Percentiles rank a stretch among this genome's conserved stretches.
phyloP scores from a whole-genome alignment of 1,284 basidiomycete genomes.

The Apiotrichum brassicae region DNA sequence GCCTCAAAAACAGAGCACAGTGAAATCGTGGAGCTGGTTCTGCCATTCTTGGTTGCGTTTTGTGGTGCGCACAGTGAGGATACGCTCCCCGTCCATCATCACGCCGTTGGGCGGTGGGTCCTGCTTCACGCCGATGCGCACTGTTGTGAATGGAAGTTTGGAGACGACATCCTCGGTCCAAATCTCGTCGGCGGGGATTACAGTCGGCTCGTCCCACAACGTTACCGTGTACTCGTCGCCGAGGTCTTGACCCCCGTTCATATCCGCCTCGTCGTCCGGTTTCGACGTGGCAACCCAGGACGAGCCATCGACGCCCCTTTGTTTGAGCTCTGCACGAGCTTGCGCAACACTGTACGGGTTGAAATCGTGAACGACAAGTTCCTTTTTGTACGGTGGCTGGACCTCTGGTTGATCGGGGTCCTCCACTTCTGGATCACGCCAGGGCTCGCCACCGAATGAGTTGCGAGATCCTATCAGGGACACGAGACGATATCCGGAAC shows the following conservation, averaged over 20 bases:
- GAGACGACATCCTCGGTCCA: conserved; percentile 30
- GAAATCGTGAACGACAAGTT: conserved; percentile 31
- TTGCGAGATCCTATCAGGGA: conserved; percentile 18
- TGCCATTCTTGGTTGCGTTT: background rate
- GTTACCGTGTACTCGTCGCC: conserved; percentile 1
- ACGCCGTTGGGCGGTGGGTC: conserved; percentile 28
- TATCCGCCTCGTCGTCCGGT: conserved; percentile 1
- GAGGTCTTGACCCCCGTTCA: background rate
- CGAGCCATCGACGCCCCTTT: background rate
- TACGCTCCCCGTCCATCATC: conserved; percentile 44
- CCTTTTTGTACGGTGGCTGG: background rate
- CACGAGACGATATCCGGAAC: conserved; percentile 43
- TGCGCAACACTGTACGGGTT: conserved; percentile 26
- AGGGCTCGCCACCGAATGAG: background rate
- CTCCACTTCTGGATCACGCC: background rate
- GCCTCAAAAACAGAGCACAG: conserved; percentile 22
- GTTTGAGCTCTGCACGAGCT: background rate
- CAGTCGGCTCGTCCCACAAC: conserved; percentile 11
- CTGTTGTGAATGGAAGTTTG: conserved; percentile 25
- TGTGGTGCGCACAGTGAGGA: conserved; percentile 21
- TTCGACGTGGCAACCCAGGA: background rate
- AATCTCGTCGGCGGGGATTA: conserved; percentile 17
- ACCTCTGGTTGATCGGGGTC: conserved; percentile 11
- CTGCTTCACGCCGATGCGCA: conserved; percentile 18
- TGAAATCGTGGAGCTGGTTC: conserved; percentile 26